Evolutionary conservation across 2,329 filamentous ascomycete genomes (phyloP).

Genomic region (Microascus cirrosus): DNA sequence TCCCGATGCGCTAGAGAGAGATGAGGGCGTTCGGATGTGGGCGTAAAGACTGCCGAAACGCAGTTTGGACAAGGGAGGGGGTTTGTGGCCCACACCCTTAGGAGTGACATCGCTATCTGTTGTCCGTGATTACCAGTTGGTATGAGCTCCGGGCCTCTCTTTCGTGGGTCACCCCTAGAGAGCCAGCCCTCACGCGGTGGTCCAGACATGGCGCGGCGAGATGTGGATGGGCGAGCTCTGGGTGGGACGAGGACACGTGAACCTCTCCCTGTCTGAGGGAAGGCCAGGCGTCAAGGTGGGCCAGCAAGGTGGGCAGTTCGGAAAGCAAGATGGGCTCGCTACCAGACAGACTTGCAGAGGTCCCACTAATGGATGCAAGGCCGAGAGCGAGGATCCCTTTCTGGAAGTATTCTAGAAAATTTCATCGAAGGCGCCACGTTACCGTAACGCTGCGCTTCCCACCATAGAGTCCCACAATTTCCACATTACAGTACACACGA

Average conservation of each 20-base stretch:
- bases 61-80: neutral
- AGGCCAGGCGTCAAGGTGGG: too few relatives aligned
- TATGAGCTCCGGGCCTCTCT: too few relatives aligned
- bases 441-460: neutral
- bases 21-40: neutral
- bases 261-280: too few relatives aligned
- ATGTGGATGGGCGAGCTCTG: too few relatives aligned
- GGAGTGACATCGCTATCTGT: too few relatives aligned
- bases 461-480: neutral
- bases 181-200: too few relatives aligned
- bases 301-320: neutral
- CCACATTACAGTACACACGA: neutral
- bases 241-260: too few relatives aligned
- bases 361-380: neutral
- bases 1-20: neutral
- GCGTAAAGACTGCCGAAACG: neutral
- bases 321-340: neutral
- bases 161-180: too few relatives aligned
- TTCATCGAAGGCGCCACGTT: neutral
- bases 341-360: neutral
- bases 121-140: too few relatives aligned
- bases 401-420: constrained; percentile 5
- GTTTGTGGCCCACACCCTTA: neutral
- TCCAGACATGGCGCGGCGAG: too few relatives aligned
- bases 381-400: neutral